phyloP scores from a whole-genome alignment of 2,329 filamentous ascomycete species.

The Phyllosticta capitalensis region DNA sequence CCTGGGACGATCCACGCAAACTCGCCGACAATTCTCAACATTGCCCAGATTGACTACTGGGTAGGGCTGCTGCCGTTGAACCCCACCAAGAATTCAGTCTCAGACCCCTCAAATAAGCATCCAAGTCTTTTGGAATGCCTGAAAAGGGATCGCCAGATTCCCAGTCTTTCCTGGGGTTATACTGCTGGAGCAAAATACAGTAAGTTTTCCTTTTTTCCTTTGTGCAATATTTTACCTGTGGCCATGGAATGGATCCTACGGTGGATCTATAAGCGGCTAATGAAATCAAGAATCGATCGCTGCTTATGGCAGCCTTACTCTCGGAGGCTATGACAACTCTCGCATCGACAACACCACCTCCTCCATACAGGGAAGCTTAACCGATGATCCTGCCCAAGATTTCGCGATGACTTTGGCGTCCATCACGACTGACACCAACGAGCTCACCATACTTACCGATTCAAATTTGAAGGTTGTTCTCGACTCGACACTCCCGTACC shows the following conservation, averaged over 20 bases:
- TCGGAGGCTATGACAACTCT: conserved; percentile 32
- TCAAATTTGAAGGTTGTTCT: conserved; percentile 39
- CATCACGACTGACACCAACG: neutral
- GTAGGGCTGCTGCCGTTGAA: conserved; percentile 17
- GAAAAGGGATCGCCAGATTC: conserved; percentile 16
- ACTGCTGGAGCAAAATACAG: conserved; percentile 26
- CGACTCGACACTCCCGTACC: conserved; percentile 36
- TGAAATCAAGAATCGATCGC: conserved; percentile 6
- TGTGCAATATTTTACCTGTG: neutral
- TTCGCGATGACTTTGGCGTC: neutral
- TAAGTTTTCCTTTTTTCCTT: conserved; percentile 4
- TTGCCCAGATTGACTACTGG: conserved; percentile 7
- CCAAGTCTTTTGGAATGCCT: neutral
- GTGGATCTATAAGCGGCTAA: too few relatives aligned
- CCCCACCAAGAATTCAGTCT: conserved; percentile 10
- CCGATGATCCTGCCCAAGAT: neutral
- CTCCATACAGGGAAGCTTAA: conserved; percentile 15
- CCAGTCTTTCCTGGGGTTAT: conserved; percentile 27
- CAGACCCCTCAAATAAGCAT: neutral
- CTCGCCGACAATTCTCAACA: neutral
- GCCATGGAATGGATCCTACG: too few relatives aligned
- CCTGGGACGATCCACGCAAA: neutral
- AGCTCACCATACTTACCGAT: neutral
- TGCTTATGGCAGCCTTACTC: conserved; percentile 27
- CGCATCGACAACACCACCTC: conserved; percentile 17